Evolutionary conservation across 2,329 filamentous ascomycete genomes (phyloP).

Genomic region (Fusarium sublunatum): DNA sequence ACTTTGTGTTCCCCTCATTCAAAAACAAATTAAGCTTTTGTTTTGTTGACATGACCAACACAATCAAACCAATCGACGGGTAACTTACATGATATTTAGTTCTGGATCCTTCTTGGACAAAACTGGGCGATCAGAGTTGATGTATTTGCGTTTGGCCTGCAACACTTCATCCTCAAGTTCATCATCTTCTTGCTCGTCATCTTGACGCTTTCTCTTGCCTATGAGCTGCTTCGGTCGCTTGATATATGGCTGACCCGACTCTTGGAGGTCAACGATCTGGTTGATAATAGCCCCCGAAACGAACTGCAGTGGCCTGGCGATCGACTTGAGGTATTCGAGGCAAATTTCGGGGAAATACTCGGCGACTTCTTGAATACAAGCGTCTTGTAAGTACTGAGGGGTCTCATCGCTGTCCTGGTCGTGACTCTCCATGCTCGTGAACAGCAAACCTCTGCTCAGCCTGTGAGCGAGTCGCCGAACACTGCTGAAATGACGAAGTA

Average conservation of each 20-base stretch:
- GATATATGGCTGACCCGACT: conserved; percentile 55
- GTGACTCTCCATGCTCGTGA: conserved; percentile 18
- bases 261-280: conserved; percentile 55
- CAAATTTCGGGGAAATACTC: conserved; percentile 61
- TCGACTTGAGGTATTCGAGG: conserved; percentile 49
- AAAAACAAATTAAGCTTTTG: background rate
- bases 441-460: background rate
- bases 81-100: conserved; percentile 23
- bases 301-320: conserved; percentile 46
- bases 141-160: conserved; percentile 29
- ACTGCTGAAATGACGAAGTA: background rate
- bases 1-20: background rate
- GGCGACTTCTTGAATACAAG: conserved; percentile 31
- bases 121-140: conserved; percentile 1
- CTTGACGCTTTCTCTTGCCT: conserved; percentile 57
- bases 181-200: conserved; percentile 38
- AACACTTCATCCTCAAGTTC: conserved; percentile 23
- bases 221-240: conserved; percentile 35
- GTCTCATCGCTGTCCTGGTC: conserved; percentile 1
- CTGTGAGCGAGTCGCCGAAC: background rate
- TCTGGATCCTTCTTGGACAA: background rate
- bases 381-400: conserved; percentile 6
- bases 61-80: background rate
- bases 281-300: conserved; percentile 50
- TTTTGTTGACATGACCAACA: background rate